These are phyloP conservation scores for Pseudomonodictys pantanalensis DNA, from an alignment of 495 filamentous ascomycete species.

Conservation along the genomic window DNA sequence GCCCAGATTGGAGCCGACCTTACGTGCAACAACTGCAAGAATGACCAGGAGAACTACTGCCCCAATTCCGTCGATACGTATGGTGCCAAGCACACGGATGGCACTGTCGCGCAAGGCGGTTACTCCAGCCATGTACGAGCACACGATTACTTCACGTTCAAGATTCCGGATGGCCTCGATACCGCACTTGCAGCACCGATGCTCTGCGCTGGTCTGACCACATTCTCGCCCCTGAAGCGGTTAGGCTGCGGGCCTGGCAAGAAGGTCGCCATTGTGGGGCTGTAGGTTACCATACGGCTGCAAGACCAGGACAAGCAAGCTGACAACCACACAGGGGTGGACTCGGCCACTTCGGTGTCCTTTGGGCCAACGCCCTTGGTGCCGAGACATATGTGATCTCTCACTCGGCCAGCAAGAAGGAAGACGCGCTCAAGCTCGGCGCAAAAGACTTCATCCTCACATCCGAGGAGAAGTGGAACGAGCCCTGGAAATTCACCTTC, in stretches of 20 bases:
- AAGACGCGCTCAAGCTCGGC: conserved; percentile 44
- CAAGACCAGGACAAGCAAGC: neutral
- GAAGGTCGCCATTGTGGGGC: conserved; percentile 75
- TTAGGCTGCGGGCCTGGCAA: conserved; percentile 74
- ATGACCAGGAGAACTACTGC: conserved; percentile 79
- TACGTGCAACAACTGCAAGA: conserved; percentile 64
- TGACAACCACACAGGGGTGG: conserved; percentile 35
- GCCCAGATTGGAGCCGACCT: conserved; percentile 74
- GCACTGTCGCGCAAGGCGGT: conserved; percentile 62
- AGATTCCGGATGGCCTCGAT: conserved; percentile 71
- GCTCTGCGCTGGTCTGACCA: conserved; percentile 85
- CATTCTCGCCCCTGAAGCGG: conserved; percentile 72
- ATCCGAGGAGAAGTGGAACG: conserved; percentile 42
- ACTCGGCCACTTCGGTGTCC: conserved; percentile 46
- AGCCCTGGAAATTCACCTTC: conserved; percentile 57
- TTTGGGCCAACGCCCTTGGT: conserved; percentile 44
- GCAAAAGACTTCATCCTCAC: conserved; percentile 45
- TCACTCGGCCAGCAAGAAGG: conserved; percentile 44
- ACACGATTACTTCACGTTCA: conserved; percentile 75
- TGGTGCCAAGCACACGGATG: conserved; percentile 62
- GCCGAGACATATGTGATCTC: conserved; percentile 48
- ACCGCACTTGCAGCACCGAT: conserved; percentile 73
- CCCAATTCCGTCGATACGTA: conserved; percentile 66
- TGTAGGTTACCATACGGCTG: conserved; percentile 40
- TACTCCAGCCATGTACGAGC: conserved; percentile 69